A percentile compares a stretch with the other conserved stretches of the same genome.
phyloP scores from a whole-genome alignment of 805 yeast species.

The Nakazawaea ishiwadae region DNA sequence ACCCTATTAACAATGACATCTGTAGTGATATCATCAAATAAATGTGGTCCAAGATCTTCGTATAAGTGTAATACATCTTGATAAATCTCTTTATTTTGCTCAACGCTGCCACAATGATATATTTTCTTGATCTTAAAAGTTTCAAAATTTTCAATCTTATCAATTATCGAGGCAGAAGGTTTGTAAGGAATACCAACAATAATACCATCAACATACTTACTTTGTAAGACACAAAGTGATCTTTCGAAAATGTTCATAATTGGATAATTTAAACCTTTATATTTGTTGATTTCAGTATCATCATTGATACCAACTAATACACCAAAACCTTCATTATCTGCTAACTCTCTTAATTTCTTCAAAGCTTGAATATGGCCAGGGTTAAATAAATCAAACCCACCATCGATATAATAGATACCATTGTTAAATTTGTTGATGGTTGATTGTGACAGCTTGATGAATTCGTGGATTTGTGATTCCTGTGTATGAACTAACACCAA shows the following conservation, averaged over 20 bases:
- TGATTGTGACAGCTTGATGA: conserved; percentile 31
- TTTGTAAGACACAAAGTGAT: conserved; percentile 81
- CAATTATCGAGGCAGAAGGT: conserved; percentile 38
- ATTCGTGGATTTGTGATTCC: conserved; percentile 22
- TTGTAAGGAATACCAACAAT: conserved; percentile 64
- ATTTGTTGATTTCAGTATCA: conserved; percentile 49
- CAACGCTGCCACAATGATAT: conserved; percentile 62
- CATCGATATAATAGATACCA: conserved; percentile 56
- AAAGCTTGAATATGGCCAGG: conserved; percentile 87
- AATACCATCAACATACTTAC: conserved; percentile 77
- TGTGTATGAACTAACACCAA: conserved; percentile 46
- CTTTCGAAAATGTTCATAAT: conserved; percentile 88
- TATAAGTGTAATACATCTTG: conserved; percentile 27
- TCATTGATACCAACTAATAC: conserved; percentile 68
- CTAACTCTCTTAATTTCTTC: conserved; percentile 37
- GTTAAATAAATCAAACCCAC: conserved; percentile 88
- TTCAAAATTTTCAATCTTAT: conserved; percentile 28
- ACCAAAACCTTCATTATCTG: conserved; percentile 31
- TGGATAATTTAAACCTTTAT: conserved; percentile 65
- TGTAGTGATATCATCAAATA: conserved; percentile 61
- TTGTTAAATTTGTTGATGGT: conserved; percentile 16
- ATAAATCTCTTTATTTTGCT: conserved; percentile 24
- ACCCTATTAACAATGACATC: conserved; percentile 75
- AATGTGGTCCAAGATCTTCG: conserved; percentile 44
- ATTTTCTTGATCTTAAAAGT: conserved; percentile 32